These are phyloP conservation scores for Vaccinium myrtillus DNA, from an alignment of 148 eudicot species.

Conservation along the genomic window DNA sequence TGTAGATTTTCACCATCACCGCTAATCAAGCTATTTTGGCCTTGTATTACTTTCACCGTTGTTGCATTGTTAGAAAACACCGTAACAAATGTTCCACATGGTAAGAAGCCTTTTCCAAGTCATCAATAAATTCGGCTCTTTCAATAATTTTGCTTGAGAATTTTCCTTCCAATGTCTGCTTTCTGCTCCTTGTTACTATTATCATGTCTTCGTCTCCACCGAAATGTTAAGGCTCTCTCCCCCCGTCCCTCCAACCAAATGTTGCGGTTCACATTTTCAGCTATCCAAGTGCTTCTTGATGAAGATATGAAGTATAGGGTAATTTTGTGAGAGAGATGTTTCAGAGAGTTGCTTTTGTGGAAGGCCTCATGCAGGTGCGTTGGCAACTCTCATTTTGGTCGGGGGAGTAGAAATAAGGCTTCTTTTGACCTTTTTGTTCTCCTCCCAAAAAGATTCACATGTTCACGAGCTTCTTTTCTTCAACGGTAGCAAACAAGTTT, in stretches of 20 bases:
- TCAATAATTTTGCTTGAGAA: background rate
- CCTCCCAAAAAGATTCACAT: background rate
- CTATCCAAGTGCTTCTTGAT: background rate
- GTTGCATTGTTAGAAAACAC: background rate
- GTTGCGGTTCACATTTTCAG: background rate
- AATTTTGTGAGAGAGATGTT: too few relatives aligned
- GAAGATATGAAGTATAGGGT: background rate
- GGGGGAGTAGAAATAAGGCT: too few relatives aligned
- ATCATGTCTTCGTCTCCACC: background rate
- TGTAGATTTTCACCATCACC: constrained; percentile 17
- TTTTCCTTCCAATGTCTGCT: background rate
- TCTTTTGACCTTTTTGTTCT: background rate
- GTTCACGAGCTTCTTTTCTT: too few relatives aligned
- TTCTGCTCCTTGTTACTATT: background rate
- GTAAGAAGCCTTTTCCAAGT: constrained; percentile 5
- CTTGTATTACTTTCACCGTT: background rate
- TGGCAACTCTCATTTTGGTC: too few relatives aligned
- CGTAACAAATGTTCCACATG: background rate
- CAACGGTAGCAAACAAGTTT: background rate
- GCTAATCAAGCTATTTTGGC: background rate
- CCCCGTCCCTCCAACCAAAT: background rate
- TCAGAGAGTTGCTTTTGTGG: too few relatives aligned
- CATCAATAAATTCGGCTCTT: background rate
- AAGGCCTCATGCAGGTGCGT: too few relatives aligned
- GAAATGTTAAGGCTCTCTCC: background rate